phyloP scores from a whole-genome alignment of 352 stramenopile genomes.

The Phytophthora citricola region DNA sequence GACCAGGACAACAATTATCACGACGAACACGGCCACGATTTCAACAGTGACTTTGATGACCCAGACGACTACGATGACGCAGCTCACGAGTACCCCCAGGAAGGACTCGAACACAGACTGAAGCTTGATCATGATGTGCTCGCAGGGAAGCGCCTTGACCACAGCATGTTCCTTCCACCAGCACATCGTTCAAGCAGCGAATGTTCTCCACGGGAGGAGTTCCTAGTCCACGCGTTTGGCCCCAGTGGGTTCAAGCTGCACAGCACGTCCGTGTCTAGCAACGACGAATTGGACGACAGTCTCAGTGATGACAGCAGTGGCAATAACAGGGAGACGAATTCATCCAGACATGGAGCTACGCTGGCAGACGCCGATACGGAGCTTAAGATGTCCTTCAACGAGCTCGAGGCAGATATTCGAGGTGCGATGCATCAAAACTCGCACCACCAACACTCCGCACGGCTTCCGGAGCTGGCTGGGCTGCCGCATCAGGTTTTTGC shows the following conservation, averaged over 20 bases:
- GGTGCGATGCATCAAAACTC: constrained; percentile 38
- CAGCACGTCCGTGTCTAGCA: constrained; percentile 29
- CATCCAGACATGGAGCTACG: constrained; percentile 7
- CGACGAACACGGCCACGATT: constrained; percentile 27
- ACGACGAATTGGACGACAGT: constrained; percentile 37
- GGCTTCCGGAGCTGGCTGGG: constrained; percentile 32
- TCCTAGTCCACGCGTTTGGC: constrained; percentile 75
- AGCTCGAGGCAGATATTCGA: constrained; percentile 43
- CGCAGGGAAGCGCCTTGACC: constrained; percentile 26
- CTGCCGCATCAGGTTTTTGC: constrained; percentile 28
- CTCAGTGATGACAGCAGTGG: constrained; percentile 37
- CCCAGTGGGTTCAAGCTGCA: constrained; percentile 63
- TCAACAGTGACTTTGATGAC: constrained; percentile 25
- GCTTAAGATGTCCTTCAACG: constrained; percentile 49
- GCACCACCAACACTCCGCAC: constrained; percentile 25
- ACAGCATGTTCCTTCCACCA: constrained; percentile 32
- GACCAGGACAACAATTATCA: constrained; percentile 37
- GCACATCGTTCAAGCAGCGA: constrained; percentile 36
- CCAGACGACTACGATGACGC: constrained; percentile 5
- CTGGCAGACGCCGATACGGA: constrained; percentile 38
- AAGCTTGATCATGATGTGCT: constrained; percentile 29
- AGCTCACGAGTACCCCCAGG: constrained; percentile 25
- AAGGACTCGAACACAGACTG: constrained; percentile 26
- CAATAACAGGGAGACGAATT: constrained; percentile 37
- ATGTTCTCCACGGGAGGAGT: constrained; percentile 73